Percentiles rank a stretch among this genome's conserved stretches.
phyloP scores from a whole-genome alignment of 2,329 filamentous ascomycete genomes.

The Aspergillus quadrilineatus region DNA sequence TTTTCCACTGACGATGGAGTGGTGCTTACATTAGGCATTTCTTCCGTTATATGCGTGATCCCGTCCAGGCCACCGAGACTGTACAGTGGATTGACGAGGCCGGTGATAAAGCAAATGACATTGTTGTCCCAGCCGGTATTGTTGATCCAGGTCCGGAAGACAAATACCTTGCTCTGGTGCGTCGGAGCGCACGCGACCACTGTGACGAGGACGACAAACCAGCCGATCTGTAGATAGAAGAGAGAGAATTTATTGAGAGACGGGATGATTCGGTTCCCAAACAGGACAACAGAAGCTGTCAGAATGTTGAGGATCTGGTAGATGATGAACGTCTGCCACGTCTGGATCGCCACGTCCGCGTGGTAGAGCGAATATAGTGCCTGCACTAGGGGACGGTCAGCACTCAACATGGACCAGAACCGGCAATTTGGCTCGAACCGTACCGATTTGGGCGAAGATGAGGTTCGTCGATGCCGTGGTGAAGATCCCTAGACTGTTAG shows the following conservation, averaged over 20 bases:
- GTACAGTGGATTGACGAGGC: slow-evolving; percentile 11
- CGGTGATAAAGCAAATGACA: slow-evolving; percentile 14
- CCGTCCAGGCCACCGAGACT: slow-evolving; percentile 5
- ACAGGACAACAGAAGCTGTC: slow-evolving; percentile 1
- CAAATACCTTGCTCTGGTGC: slow-evolving; percentile 9
- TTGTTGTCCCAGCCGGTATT: slow-evolving; percentile 13
- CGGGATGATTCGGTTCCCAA: slow-evolving; percentile 11
- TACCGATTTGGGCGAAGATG: slow-evolving; percentile 10
- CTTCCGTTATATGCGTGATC: slow-evolving; percentile 12
- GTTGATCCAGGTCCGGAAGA: slow-evolving; percentile 11
- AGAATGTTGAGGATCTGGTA: slow-evolving; percentile 11
- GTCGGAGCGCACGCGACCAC: slow-evolving; percentile 12
- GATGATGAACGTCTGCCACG: slow-evolving; percentile 14
- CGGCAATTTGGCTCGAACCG: not conserved
- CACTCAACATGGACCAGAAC: not conserved
- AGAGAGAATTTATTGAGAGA: slow-evolving; percentile 12
- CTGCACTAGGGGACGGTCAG: not conserved
- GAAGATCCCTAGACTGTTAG: slow-evolving; percentile 10
- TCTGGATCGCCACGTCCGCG: slow-evolving; percentile 2
- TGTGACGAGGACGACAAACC: slow-evolving; percentile 10
- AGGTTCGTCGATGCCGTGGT: slow-evolving; percentile 13
- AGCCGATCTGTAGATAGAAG: slow-evolving; percentile 12
- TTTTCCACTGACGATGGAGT: too few species aligned
- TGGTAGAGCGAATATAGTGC: slow-evolving; percentile 11
- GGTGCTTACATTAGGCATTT: slow-evolving; percentile 8